A percentile compares a stretch with the other conserved stretches of the same genome.
Conservation (phyloP, 2,329 filamentous ascomycete species). For the Zarea fungicola region DNA sequence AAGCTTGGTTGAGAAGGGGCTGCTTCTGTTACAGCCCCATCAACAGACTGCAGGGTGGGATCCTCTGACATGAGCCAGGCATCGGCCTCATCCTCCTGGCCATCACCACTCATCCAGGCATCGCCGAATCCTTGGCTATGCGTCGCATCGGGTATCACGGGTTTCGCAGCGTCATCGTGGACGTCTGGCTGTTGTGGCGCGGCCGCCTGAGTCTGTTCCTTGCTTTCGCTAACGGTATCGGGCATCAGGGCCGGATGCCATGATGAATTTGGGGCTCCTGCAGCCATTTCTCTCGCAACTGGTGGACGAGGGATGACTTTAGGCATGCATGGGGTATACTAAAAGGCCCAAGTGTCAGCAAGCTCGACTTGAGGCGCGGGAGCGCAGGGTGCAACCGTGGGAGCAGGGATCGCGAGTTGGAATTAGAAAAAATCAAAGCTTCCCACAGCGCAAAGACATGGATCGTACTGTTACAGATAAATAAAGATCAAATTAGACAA, state of each 20-base stretch:
- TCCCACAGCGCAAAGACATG: background rate
- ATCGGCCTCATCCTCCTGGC: constrained; percentile 19
- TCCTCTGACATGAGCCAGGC: constrained; percentile 17
- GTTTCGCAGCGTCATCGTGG: background rate
- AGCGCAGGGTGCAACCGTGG: background rate
- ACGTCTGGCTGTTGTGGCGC: background rate
- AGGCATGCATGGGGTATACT: constrained; percentile 13
- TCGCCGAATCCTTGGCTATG: constrained; percentile 6
- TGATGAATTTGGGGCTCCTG: constrained; percentile 30
- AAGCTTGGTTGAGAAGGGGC: background rate
- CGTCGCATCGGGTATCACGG: constrained; percentile 4
- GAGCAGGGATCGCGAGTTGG: background rate
- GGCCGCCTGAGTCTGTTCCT: background rate
- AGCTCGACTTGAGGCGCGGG: background rate
- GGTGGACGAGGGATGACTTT: constrained; percentile 10
- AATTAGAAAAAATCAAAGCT: background rate
- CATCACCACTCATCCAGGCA: constrained; percentile 18
- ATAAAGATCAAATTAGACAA: background rate
- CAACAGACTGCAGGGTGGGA: background rate
- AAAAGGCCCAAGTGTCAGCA: constrained; percentile 5
- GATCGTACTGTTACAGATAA: constrained; percentile 1
- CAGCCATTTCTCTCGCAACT: constrained; percentile 30
- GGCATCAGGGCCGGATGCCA: constrained; percentile 40
- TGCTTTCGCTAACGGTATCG: constrained; percentile 21
- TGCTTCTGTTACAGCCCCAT: background rate